Evolutionary conservation across 2,329 filamentous ascomycete species (phyloP).

Genomic region (Trichophaea hybrida): DNA sequence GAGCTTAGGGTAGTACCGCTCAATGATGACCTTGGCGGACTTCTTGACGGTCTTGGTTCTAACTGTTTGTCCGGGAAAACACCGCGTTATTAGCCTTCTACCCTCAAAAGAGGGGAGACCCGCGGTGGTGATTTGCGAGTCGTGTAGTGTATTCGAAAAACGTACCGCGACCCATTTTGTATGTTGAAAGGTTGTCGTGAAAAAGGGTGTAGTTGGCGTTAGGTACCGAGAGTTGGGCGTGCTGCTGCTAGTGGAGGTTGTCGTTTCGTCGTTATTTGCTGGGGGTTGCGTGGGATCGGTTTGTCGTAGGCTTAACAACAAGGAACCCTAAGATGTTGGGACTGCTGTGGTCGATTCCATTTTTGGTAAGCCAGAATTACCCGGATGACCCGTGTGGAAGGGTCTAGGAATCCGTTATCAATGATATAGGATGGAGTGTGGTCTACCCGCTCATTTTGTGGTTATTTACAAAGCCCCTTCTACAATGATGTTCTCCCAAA

Average conservation of each 20-base stretch:
- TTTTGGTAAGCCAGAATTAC: too few species aligned
- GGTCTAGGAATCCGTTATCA: too few species aligned
- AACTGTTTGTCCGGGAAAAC: conserved; percentile 31
- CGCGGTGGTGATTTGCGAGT: conserved; percentile 11
- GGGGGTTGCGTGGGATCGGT: too few species aligned
- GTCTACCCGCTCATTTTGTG: too few species aligned
- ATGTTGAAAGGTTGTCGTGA: conserved; percentile 29
- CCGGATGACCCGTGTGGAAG: too few species aligned
- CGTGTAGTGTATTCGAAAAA: conserved; percentile 4
- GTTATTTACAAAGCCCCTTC: too few species aligned
- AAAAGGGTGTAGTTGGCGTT: not conserved
- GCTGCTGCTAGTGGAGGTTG: not conserved
- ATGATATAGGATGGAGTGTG: too few species aligned
- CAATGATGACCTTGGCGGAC: conserved; percentile 99
- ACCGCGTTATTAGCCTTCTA: conserved; percentile 24
- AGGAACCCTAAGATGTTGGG: too few species aligned
- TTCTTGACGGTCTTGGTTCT: conserved; percentile 62
- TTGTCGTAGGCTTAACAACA: too few species aligned
- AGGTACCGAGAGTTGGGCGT: not conserved
- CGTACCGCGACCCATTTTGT: conserved; percentile 45
- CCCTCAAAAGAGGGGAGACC: conserved; percentile 23
- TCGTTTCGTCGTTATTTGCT: not conserved
- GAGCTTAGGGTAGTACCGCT: conserved; percentile 94
- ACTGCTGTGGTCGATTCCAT: too few species aligned
- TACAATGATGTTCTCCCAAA: too few species aligned